Base-by-base conservation (phyloP, 176 grass and related monocot species). In the Aechmea fasciata region DNA sequence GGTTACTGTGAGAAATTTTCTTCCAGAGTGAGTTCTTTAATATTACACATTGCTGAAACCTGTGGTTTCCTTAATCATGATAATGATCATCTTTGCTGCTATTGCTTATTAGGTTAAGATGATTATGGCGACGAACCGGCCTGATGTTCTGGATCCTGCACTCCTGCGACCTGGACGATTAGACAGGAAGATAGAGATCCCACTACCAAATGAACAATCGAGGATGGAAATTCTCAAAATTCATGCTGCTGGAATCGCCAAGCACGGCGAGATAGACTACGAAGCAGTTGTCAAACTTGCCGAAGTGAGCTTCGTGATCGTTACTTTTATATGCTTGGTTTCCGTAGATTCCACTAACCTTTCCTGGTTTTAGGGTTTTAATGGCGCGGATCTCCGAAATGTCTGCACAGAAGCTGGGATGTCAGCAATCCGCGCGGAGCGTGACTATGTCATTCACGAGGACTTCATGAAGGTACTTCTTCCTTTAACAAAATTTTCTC, bases 371-470 rank as follows among this genome's bases (percentile, higher is more conserved):
- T 69, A 97, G 93, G 89, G 89, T 12, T 97, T 97, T 69, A 97
- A 92, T 1, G 86, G 89, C 0, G 93, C 93, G 0, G 93, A 97
- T 83, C 77, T 97, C 51, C 86, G 89, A 41, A 97, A 97, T 47
- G 84, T 92, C 25, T 97, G 93, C 76, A 97, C 93, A 13, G 93
- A 97, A 72, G 93, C 93, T 28, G 93, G 93, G 23, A 92, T 92
- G 89, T 76, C 93, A 11, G 93, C 93, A 22, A 96, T 92, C 15
- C 83, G 89, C 65, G 83, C 93, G 47, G 93, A 97, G 74, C 83
- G 89, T 2, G 84, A 90, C 65, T 97, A 97, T 20, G 86, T 97
- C 48, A 85, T 97, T 29, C 93, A 97, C 13, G 89, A 97, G 76
- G 93, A 97, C 65, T 97, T 97, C 71, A 92, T 97, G 86, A 97